Evolutionary conservation across 805 yeast genomes (phyloP).

Genomic region (Maudiozyma serrabonitensis): DNA sequence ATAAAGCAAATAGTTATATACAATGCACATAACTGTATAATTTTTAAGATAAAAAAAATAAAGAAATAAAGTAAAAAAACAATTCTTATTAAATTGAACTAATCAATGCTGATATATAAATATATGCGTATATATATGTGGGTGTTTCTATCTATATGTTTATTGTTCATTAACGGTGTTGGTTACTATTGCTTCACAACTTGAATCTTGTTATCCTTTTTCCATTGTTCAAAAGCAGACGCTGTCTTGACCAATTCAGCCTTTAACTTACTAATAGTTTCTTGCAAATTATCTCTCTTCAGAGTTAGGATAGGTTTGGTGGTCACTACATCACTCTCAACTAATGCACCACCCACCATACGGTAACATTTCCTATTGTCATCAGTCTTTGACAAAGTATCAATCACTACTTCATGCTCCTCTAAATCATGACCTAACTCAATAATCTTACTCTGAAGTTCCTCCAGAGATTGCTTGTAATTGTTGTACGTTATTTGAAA

Average conservation of each 20-base stretch:
- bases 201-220: conserved; percentile 29
- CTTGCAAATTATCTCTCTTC: conserved; percentile 40
- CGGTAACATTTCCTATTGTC: conserved; percentile 72
- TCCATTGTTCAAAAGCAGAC: conserved; percentile 27
- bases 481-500: conserved; percentile 43
- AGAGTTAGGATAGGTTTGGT: conserved; percentile 53
- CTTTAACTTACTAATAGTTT: conserved; percentile 23
- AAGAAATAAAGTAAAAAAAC: neutral
- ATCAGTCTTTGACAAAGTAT: conserved; percentile 44
- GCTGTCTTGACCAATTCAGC: conserved; percentile 23
- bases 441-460: conserved; percentile 36
- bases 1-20: neutral
- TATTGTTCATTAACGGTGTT: neutral
- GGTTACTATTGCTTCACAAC: conserved; percentile 21
- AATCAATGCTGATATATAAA: neutral
- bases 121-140: neutral
- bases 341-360: conserved; percentile 89
- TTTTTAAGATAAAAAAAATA: neutral
- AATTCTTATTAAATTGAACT: neutral
- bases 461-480: conserved; percentile 40
- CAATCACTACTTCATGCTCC: conserved; percentile 45
- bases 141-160: neutral
- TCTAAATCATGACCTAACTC: conserved; percentile 42
- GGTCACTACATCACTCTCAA: conserved; percentile 73
- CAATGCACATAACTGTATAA: neutral